Base-by-base conservation (phyloP, 257 asterid species). In the Plantago major region DNA sequence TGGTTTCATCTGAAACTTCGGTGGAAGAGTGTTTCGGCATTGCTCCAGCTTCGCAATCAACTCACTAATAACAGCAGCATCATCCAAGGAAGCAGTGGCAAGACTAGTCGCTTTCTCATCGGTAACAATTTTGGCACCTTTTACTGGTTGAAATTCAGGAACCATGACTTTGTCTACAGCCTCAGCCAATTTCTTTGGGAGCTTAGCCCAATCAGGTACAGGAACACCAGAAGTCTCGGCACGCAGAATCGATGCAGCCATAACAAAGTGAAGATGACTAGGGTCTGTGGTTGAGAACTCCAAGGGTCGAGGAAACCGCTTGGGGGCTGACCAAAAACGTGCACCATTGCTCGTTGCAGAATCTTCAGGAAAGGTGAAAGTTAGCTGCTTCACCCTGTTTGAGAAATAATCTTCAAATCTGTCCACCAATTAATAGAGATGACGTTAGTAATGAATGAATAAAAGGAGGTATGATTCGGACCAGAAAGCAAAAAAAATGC, bases 241-340 rank as follows among this genome's bases (percentile, higher is more conserved):
- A 13, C 96, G 93, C 11, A 90, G 71, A 9, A 83, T 76, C 51
- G 97, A 80, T 60, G 79, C 93, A 13, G 97, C 77, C 95, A 87
- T 78, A 54, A 85, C 56, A 69, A 87, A 87, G 66, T 90, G 96
- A 69, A 90, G 96, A 80, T 90, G 95, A 79, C 96, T 83, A 17
- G 82, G 77, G 76, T 90, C 97, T 19, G 73, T 50, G 33, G 70
- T 62, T 52, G 89, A 83, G 63, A 87, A 87, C 79, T 78, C 73
- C 68, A 90, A 77, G 52, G 96, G 93, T 5, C 64, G 84, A 60
- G 97, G 97, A 62, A 87, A 90, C 51, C 97, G 76, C 76, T 90
- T 90, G 9, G 97, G 97, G 45, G 97, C 93, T 17, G 97, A 90
- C 97, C 97, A 90, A 69, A 90, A 90, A 57, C 87, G 97, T 65